Percentiles rank a stretch among this genome's conserved stretches.
Conservation (phyloP, 805 yeast species). For the Pichia ethanolica region DNA sequence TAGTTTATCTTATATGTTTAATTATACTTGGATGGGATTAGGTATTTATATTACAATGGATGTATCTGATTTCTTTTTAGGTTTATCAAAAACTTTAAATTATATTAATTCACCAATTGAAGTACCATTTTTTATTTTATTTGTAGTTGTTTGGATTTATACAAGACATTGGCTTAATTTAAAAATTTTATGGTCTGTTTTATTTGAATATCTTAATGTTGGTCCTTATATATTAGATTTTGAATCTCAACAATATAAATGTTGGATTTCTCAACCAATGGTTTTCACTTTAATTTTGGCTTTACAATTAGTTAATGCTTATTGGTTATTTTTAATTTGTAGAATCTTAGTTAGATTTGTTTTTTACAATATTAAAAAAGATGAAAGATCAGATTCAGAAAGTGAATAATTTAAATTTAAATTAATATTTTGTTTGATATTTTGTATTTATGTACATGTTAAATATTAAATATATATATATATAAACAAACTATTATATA, state of each 20-base stretch:
- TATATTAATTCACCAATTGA: conserved; percentile 65
- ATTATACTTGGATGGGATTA: conserved; percentile 93
- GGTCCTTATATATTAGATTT: conserved; percentile 79
- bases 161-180: conserved; percentile 82
- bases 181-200: conserved; percentile 71
- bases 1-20: conserved; percentile 83
- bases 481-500: background rate
- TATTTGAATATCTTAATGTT: conserved; percentile 79
- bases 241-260: conserved; percentile 89
- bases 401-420: conserved; percentile 43
- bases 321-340: conserved; percentile 79
- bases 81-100: conserved; percentile 78
- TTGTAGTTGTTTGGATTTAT: conserved; percentile 74
- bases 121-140: conserved; percentile 60
- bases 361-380: conserved; percentile 53
- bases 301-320: conserved; percentile 76
- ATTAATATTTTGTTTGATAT: too few species aligned
- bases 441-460: background rate
- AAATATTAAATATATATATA: background rate
- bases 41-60: conserved; percentile 94
- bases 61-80: conserved; percentile 81
- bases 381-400: conserved; percentile 86
- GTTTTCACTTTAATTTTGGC: conserved; percentile 72
- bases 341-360: conserved; percentile 68
- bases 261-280: conserved; percentile 91